A percentile compares a stretch with the other conserved stretches of the same genome.
Evolutionary conservation across 208 protist species (phyloP).

Genomic region (Crithidia brevicula): DNA sequence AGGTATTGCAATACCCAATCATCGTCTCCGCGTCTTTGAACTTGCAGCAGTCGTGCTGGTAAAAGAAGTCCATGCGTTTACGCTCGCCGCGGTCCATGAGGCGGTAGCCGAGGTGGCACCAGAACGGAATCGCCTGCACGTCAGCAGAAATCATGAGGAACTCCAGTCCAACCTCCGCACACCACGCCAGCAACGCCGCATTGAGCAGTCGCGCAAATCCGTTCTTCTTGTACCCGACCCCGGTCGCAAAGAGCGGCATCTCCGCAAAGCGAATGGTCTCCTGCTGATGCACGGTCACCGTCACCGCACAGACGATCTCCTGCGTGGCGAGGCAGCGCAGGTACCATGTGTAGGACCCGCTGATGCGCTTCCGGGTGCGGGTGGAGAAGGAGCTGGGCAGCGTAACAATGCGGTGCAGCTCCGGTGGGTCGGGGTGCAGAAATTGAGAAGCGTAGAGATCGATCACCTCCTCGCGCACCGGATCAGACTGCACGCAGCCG

Average conservation of each 20-base stretch:
- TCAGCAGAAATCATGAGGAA: constrained; percentile 91
- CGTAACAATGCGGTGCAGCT: constrained; percentile 71
- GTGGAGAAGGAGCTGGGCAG: constrained; percentile 73
- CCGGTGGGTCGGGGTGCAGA: constrained; percentile 72
- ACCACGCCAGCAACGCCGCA: constrained; percentile 76
- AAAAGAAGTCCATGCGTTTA: constrained; percentile 84
- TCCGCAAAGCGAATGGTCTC: constrained; percentile 82
- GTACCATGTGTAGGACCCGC: constrained; percentile 82
- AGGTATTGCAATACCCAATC: constrained; percentile 69
- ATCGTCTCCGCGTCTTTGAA: constrained; percentile 85
- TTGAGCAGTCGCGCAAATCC: constrained; percentile 82
- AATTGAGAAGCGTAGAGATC: constrained; percentile 89
- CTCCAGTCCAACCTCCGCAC: constrained; percentile 59
- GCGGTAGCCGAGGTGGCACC: constrained; percentile 78
- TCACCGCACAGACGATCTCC: constrained; percentile 83
- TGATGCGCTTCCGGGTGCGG: constrained; percentile 68
- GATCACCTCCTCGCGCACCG: constrained; percentile 63
- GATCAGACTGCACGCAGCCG: constrained; percentile 62
- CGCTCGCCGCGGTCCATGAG: constrained; percentile 72
- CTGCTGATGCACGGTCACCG: constrained; percentile 76
- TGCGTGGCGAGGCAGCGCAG: constrained; percentile 65
- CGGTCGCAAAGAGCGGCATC: constrained; percentile 89
- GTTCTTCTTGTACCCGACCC: constrained; percentile 86
- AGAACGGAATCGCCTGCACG: constrained; percentile 83
- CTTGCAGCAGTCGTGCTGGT: constrained; percentile 89